Evolutionary conservation across 176 grass and related monocot genomes (phyloP), one percentile per base, ranked within the genome.

Genomic region (Ensete glaucum): DNA sequence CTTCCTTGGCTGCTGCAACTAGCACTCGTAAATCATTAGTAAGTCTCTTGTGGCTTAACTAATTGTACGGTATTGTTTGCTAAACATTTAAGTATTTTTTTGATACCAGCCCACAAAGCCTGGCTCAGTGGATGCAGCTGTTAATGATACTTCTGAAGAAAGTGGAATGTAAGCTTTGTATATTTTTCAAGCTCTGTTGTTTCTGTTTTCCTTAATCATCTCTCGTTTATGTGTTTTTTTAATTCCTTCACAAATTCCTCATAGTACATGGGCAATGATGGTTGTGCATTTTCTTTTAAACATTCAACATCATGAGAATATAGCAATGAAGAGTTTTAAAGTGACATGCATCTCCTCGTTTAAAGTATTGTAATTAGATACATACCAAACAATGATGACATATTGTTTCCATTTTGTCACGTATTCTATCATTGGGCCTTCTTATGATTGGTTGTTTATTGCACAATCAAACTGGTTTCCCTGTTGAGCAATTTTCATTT

Each of bases 31-130:
- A 50, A 26, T 65, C 60, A 24, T 77, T 77, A 49, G 75, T 77
- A 60, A 77, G 60, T 65, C 2, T 53, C 55, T 50, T 2, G 4
- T 48, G 34, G 9, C 29, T 9, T 5, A 53, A 22, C 10, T 70
- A 20, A 11, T 66, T 23, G 8, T 25, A 2, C 24, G 49, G 7
- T 50, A 22, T 74, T 72, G 67, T 52, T 63, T 74, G 25, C 22
- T 55, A 11, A 21, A 53, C 63, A 27, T 73, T 65, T 78, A 64
- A 82, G 73, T 81, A 62, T 66, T 55, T 81, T 55, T 22, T 43
- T 76, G 78, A 69, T 59, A 67, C 55, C 50, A 97, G 94, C 77
- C 75, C 68, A 29, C 74, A 49, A 97, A 93, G 64, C 83, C 90
- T 91, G 90, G 68, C 79, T 90, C 85, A 23, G 80, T 85, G 23